These are phyloP conservation scores for Phytophthora nicotianae DNA, from an alignment of 352 stramenopile genomes.

Conservation along the genomic window DNA sequence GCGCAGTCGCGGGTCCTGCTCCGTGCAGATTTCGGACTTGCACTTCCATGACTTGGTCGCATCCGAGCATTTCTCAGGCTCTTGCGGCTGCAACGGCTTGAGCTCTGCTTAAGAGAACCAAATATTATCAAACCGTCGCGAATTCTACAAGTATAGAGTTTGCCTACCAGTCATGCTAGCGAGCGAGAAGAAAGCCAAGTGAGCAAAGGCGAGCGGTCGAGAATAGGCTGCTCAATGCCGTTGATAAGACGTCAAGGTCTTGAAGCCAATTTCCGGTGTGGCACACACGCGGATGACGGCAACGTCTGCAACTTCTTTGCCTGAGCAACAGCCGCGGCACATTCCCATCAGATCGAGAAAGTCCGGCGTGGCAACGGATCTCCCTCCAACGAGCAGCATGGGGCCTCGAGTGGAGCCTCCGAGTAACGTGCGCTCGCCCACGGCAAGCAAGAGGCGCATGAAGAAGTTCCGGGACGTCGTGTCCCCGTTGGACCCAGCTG, in stretches of 20 bases:
- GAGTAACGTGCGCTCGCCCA: conserved; percentile 23
- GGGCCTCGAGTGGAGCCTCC: conserved; percentile 17
- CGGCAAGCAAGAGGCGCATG: conserved; percentile 36
- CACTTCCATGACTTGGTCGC: conserved; percentile 53
- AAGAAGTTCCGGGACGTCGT: conserved; percentile 70
- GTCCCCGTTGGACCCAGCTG: conserved; percentile 70
- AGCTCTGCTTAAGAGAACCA: conserved; percentile 11
- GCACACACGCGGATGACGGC: conserved; percentile 1
- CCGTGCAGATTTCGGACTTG: conserved; percentile 44
- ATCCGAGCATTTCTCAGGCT: conserved; percentile 38
- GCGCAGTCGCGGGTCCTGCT: conserved; percentile 50
- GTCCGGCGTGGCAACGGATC: conserved; percentile 3
- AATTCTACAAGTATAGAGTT: not conserved
- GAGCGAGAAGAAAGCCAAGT: conserved; percentile 7
- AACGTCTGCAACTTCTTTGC: not conserved
- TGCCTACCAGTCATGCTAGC: conserved; percentile 23
- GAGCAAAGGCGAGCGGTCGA: not conserved
- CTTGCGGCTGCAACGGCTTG: conserved; percentile 26
- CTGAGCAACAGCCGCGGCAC: conserved; percentile 19
- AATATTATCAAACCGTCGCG: conserved; percentile 6
- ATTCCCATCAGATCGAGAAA: conserved; percentile 28
- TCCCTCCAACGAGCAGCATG: conserved; percentile 7
- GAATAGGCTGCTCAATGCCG: not conserved
- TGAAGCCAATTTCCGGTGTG: conserved; percentile 14
- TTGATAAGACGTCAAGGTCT: not conserved